Base-by-base conservation (phyloP, 306 rosid genomes). In the Malus sieversii region DNA sequence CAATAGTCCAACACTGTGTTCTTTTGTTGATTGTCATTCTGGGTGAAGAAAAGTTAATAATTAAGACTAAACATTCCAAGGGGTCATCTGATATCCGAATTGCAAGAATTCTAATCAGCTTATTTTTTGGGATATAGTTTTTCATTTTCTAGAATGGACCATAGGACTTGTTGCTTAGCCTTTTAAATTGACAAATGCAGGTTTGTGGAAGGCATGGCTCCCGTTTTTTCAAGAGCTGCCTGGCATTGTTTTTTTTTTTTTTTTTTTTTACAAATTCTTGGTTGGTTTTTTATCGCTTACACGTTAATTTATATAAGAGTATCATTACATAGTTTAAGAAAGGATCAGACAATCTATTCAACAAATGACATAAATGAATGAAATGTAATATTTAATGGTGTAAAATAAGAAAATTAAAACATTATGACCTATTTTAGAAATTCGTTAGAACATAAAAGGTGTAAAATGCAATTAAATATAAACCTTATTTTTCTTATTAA, bases 151-250 rank as follows among this genome's bases (percentile, higher is more conserved):
- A 1, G 3, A 20, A 33, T 64, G 3, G 61, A 29, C 27, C 16
- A n/a, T 52, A 30, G 67, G 67, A 42, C 18, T 23, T 48, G 25
- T 35, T 30, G 29, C 66, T 35, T 59, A 33, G 68, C 67, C 20
- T 35, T 29, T 69, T 30, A 42, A 70, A 3, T 4, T 66, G 29
- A 55, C n/a, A 42, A 66, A 23, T 84, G 76, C 82, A 95, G 99
- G 83, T 95, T 89, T 81, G 99, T 95, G 61, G 97, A 95, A 84
- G 99, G 99, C 45, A 95, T 95, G 99, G 99, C 98, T 71, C 99
- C 99, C 0, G 97, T 95, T 48, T 95, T 95, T 81, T 95, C 97
- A 57, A 93, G 89, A 83, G 70, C 97, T 20, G 97, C 99, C 10
- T 95, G 99, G 97, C 76, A 82, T 68, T 95, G 99, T 27, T 27